These are phyloP conservation scores for Rugonectria rugulosa DNA, from an alignment of 2,329 filamentous ascomycete species.

Conservation along the genomic window DNA sequence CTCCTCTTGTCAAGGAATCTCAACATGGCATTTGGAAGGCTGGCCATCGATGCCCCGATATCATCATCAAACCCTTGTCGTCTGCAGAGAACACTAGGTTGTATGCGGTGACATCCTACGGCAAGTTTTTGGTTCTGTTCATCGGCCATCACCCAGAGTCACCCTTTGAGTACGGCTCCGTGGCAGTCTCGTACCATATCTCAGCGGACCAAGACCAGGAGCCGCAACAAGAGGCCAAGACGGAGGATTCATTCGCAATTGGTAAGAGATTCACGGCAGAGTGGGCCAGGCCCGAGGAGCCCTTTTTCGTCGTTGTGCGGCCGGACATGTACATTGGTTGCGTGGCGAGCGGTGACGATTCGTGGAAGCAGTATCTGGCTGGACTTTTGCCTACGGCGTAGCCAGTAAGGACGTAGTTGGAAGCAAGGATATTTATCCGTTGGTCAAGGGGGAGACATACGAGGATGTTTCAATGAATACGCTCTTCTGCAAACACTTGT, in stretches of 20 bases:
- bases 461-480: too few species aligned
- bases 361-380: constrained; percentile 40
- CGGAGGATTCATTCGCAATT: not conserved
- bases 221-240: constrained; percentile 1
- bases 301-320: constrained; percentile 42
- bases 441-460: not conserved
- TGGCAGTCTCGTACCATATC: constrained; percentile 20
- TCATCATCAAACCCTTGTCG: constrained; percentile 34
- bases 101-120: constrained; percentile 44
- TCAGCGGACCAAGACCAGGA: constrained; percentile 3
- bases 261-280: constrained; percentile 40
- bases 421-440: not conserved
- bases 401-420: not conserved
- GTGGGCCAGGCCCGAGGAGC: constrained; percentile 31
- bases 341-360: constrained; percentile 37
- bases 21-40: constrained; percentile 47
- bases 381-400: constrained; percentile 18
- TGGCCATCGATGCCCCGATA: constrained; percentile 48
- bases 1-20: constrained; percentile 45
- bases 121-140: constrained; percentile 41
- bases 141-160: constrained; percentile 21
- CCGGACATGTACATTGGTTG: constrained; percentile 52
- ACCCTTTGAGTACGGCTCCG: constrained; percentile 8
- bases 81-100: constrained; percentile 34
- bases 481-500: too few species aligned